These are phyloP conservation scores for Cryomyces antarcticus DNA, from an alignment of 495 filamentous ascomycete genomes.

Conservation along the genomic window DNA sequence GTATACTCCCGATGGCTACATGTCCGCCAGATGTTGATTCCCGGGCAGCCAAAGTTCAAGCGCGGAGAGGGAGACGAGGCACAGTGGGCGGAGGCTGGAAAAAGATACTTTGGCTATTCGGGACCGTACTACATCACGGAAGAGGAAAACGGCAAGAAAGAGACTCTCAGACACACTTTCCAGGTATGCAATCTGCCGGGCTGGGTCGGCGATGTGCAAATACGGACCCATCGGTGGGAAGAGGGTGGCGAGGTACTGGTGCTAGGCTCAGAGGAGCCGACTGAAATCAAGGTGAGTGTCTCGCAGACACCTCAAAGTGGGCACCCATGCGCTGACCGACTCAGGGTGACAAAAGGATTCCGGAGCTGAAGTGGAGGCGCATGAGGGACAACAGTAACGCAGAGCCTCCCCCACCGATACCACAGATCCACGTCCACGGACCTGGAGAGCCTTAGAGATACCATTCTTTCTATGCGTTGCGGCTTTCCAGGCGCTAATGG, in stretches of 20 bases:
- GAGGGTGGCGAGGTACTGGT: conserved; percentile 12
- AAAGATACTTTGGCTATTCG: conserved; percentile 11
- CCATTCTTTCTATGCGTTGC: too few relatives aligned
- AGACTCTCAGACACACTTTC: conserved; percentile 8
- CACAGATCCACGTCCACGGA: too few relatives aligned
- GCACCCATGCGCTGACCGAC: neutral
- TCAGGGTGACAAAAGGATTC: conserved; percentile 9
- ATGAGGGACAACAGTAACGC: conserved; percentile 4
- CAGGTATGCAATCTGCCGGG: conserved; percentile 11
- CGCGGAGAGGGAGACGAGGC: conserved; percentile 8
- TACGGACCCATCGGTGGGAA: conserved; percentile 8
- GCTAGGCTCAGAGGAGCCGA: conserved; percentile 7
- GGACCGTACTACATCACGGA: conserved; percentile 13
- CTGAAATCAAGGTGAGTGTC: conserved; percentile 10
- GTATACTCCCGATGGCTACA: conserved; percentile 16
- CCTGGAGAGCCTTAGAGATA: too few relatives aligned
- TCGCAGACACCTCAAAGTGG: neutral
- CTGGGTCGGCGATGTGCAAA: conserved; percentile 10
- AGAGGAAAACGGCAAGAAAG: conserved; percentile 3
- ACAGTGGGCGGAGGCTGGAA: conserved; percentile 14
- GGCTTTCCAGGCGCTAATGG: too few relatives aligned
- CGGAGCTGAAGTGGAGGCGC: conserved; percentile 9
- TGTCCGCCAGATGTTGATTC: conserved; percentile 15
- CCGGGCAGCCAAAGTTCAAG: conserved; percentile 11
- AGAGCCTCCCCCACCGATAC: conserved; percentile 1